Conservation (phyloP, 352 stramenopile species). For the Globisporangium spiculum region DNA sequence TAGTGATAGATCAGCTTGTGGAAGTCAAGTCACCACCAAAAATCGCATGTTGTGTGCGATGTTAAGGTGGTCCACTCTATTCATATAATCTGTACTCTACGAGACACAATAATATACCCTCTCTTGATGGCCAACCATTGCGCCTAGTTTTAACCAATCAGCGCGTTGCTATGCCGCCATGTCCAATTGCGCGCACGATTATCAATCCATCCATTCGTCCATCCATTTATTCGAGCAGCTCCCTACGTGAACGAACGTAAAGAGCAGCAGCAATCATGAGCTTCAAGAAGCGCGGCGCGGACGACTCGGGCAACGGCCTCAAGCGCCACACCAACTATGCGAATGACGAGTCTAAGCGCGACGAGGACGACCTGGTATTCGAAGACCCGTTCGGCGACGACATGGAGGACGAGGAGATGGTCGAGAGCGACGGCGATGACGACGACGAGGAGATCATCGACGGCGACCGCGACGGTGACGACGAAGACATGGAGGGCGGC, state of each 20-base stretch:
- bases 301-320: conserved; percentile 32
- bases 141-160: conserved; percentile 17
- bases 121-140: conserved; percentile 16
- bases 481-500: conserved; percentile 50
- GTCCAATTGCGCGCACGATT: conserved; percentile 5
- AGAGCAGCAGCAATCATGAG: conserved; percentile 37
- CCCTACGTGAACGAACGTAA: neutral
- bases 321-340: conserved; percentile 55
- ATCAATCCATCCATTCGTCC: conserved; percentile 14
- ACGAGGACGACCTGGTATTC: conserved; percentile 75
- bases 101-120: conserved; percentile 22
- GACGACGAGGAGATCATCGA: conserved; percentile 66
- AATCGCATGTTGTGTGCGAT: neutral
- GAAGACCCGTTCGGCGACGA: conserved; percentile 89
- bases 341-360: conserved; percentile 22
- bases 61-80: conserved; percentile 22
- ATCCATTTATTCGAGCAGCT: conserved; percentile 3
- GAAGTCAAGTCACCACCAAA: conserved; percentile 18
- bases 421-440: conserved; percentile 75
- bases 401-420: conserved; percentile 89
- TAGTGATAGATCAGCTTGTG: neutral
- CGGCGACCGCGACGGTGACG: conserved; percentile 36
- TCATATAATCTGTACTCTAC: conserved; percentile 8
- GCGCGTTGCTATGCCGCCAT: conserved; percentile 12
- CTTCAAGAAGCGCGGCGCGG: conserved; percentile 69